Base-by-base conservation (phyloP, 768 basidiomycete genomes). In the Tulasnella sp. region DNA sequence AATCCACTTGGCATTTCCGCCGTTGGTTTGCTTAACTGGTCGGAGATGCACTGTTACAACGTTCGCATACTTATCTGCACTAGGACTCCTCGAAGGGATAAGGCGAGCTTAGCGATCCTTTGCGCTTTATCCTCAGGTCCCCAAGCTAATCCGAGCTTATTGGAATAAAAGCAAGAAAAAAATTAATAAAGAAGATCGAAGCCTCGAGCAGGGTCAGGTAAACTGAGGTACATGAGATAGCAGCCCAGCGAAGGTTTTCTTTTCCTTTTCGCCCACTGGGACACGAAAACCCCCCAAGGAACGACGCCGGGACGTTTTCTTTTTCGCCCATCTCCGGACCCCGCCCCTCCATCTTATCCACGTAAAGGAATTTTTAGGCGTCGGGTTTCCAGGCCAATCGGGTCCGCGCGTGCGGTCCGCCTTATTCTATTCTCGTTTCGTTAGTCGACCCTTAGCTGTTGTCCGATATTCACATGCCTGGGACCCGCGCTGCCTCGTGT, bases 401-500 rank as follows among this genome's bases (percentile, higher is more conserved):
- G 61, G 26, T 67, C 61, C n/a, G 61, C 13, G 29, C 26, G 26
- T 61, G 10, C 42, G 48, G 48, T 20, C 20, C 48, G 15, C 6
- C n/a, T 13, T 16, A 18, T 35, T 67, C 32, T 35, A 26, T 67
- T 5, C 29, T 67, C n/a, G n/a, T 35, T 26, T 29, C 44, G 44
- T 67, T 67, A 6, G 29, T 35, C 35, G 0, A 9, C 26, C 32
- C 61, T 10, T 67, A 32, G 26, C 26, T 16, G 61, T 67, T 67
- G 61, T 67, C 61, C 61, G 29, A 67, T 32, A 26, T 67, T 67
- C 61, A 67, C 61, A 67, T 67, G 61, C 61, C 61, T 32, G 32
- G 61, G 61, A 67, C 61, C 61, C 61, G 61, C 29, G 23, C 51
- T 32, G 61, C 61, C 61, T 67, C 61, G 61, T 67, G 61, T 67